A percentile compares a stretch with the other conserved stretches of the same genome.
Evolutionary conservation across 1,139 yeast genomes (phyloP).

Genomic region (Dujonia santamariae): DNA sequence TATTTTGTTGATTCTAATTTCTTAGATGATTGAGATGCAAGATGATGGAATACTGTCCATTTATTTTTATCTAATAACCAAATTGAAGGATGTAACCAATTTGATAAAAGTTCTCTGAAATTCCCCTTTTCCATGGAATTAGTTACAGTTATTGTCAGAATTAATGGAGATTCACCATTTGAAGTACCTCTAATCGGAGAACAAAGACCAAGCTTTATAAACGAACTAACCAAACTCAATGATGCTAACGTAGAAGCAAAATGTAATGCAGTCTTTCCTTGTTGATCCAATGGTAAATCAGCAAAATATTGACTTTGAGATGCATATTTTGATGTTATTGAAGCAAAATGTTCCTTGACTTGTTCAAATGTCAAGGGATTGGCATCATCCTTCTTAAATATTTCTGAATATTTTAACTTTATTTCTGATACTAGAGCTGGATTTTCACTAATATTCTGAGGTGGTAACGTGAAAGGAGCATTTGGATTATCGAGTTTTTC

Average conservation of each 20-base stretch:
- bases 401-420: constrained; percentile 45
- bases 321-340: constrained; percentile 12
- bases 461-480: constrained; percentile 53
- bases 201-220: constrained; percentile 34
- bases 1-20: constrained; percentile 48
- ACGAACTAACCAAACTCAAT: constrained; percentile 31
- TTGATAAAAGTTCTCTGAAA: constrained; percentile 28
- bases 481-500: constrained; percentile 36
- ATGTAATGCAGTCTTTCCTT: constrained; percentile 46
- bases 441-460: constrained; percentile 37
- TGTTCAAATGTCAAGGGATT: constrained; percentile 31
- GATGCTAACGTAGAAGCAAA: constrained; percentile 47
- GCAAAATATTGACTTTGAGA: constrained; percentile 9
- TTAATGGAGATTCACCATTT: constrained; percentile 40
- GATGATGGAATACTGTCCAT: constrained; percentile 37
- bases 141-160: constrained; percentile 41
- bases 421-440: constrained; percentile 46
- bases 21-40: constrained; percentile 25
- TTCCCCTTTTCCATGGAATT: constrained; percentile 47
- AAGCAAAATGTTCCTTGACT: constrained; percentile 24
- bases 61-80: constrained; percentile 35
- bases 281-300: constrained; percentile 41
- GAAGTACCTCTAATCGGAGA: constrained; percentile 42
- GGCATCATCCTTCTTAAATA: constrained; percentile 45
- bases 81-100: constrained; percentile 38